Percentiles rank a stretch among this genome's conserved stretches.
phyloP scores from a whole-genome alignment of 1,139 yeast species.

The Yamadazyma sp. region DNA sequence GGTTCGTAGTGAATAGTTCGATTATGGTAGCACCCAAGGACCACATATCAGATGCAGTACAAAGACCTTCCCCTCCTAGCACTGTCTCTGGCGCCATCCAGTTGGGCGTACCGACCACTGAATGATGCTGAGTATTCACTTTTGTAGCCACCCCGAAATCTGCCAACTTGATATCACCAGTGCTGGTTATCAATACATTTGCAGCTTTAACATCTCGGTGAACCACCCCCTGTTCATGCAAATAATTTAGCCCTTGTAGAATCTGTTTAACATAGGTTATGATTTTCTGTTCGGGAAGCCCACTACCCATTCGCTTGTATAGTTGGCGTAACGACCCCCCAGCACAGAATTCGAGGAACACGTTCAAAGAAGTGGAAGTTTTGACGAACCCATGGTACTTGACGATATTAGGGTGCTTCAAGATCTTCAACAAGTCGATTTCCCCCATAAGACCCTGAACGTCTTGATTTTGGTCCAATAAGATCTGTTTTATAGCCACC shows the following conservation, averaged over 20 bases:
- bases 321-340: constrained; percentile 81
- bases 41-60: constrained; percentile 88
- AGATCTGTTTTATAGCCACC: constrained; percentile 84
- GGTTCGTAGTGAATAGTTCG: constrained; percentile 81
- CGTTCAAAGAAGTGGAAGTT: constrained; percentile 63
- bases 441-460: constrained; percentile 70
- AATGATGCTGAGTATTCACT: constrained; percentile 41
- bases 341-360: constrained; percentile 74
- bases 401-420: constrained; percentile 84
- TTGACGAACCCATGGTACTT: constrained; percentile 87
- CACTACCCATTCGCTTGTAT: constrained; percentile 54
- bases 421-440: constrained; percentile 75
- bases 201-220: constrained; percentile 83
- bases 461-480: constrained; percentile 49
- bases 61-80: constrained; percentile 76
- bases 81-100: constrained; percentile 90
- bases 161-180: constrained; percentile 65
- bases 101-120: constrained; percentile 70
- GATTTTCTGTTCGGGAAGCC: constrained; percentile 61
- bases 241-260: constrained; percentile 65
- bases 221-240: constrained; percentile 72
- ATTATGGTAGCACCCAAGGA: constrained; percentile 93
- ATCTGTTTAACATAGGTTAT: constrained; percentile 67
- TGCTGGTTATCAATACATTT: constrained; percentile 61
- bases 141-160: constrained; percentile 80